Conservation (phyloP, 1,284 basidiomycete genomes). For the Ganoderma meredithae region DNA sequence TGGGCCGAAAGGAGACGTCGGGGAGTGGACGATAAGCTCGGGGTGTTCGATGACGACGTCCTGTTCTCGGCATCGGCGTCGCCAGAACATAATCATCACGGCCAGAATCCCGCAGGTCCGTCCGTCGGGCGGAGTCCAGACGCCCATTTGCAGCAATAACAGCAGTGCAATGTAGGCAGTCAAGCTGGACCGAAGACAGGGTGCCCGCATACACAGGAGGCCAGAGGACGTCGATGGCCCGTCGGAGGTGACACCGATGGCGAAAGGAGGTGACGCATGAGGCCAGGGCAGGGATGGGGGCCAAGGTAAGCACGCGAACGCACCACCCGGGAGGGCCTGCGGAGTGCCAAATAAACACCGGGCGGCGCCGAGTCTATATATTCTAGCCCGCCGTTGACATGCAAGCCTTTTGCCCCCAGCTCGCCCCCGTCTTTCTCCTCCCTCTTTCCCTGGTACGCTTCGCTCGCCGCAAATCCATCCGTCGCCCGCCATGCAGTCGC, state of each 20-base stretch:
- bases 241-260: not conserved
- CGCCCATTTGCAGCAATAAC: not conserved
- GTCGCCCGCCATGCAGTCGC: constrained; percentile 36
- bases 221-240: not conserved
- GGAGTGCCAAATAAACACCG: constrained; percentile 35
- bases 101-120: not conserved
- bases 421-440: constrained; percentile 23
- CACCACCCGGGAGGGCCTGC: constrained; percentile 23
- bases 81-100: constrained; percentile 8
- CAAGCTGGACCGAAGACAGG: not conserved
- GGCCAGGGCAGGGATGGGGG: not conserved
- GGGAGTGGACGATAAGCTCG: not conserved
- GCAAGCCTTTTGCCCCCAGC: constrained; percentile 18
- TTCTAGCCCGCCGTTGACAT: constrained; percentile 18
- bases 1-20: not conserved
- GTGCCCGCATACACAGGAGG: not conserved
- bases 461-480: constrained; percentile 29
- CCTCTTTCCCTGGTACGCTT: constrained; percentile 30
- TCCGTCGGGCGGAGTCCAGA: not conserved
- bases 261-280: not conserved
- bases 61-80: constrained; percentile 5
- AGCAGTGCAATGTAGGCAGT: not conserved
- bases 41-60: not conserved
- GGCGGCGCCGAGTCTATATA: constrained; percentile 34
- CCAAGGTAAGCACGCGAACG: constrained; percentile 11